phyloP scores from a whole-genome alignment of 495 filamentous ascomycete species.

The Penicillium lagena region DNA sequence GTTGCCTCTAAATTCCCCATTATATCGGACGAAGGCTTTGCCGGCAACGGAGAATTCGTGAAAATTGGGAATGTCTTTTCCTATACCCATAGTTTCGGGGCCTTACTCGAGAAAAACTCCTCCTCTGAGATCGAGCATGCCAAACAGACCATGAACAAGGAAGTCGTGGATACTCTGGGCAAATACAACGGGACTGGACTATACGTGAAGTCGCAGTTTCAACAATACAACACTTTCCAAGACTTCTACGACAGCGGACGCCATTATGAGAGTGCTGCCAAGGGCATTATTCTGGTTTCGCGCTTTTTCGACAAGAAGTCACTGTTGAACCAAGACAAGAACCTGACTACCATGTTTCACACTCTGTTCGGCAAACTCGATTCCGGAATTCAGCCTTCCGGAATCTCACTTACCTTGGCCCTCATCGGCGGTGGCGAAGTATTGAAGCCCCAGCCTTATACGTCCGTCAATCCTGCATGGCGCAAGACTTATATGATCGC shows the following conservation, averaged over 20 bases:
- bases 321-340: constrained; percentile 7
- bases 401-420: no score
- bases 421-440: constrained; percentile 33
- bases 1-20: constrained; percentile 3
- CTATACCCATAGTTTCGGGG: constrained; percentile 12
- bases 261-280: constrained; percentile 15
- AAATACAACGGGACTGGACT: constrained; percentile 17
- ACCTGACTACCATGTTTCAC: constrained; percentile 14
- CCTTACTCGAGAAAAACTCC: constrained; percentile 19
- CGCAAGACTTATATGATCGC: constrained; percentile 26
- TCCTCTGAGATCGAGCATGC: constrained; percentile 9
- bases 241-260: constrained; percentile 10
- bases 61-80: constrained; percentile 1
- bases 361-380: constrained; percentile 12
- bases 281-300: no score
- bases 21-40: constrained; percentile 8
- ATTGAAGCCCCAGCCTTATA: constrained; percentile 9
- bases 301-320: constrained; percentile 22
- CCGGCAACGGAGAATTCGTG: constrained; percentile 19
- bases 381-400: constrained; percentile 10
- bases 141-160: constrained; percentile 11
- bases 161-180: constrained; percentile 11
- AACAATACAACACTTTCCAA: constrained; percentile 15
- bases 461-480: constrained; percentile 34
- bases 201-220: constrained; percentile 12